Conservation (phyloP, 352 stramenopile species). For the Lagenidium sp. region DNA sequence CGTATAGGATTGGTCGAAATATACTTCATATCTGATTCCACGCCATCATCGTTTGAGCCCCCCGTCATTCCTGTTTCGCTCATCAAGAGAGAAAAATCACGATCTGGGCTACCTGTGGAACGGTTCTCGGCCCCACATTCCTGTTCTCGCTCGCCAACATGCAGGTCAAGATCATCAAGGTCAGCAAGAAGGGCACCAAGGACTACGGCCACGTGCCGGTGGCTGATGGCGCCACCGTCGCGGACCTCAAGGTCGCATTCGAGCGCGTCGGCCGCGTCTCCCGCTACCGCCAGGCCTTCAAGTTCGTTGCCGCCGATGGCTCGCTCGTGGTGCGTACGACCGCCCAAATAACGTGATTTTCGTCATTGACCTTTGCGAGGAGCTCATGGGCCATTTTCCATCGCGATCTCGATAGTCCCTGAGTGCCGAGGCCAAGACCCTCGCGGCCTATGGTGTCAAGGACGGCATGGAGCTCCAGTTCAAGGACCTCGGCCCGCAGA, state of each 20-base stretch:
- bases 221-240: slow-evolving; percentile 26
- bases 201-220: slow-evolving; percentile 40
- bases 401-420: slow-evolving; percentile 18
- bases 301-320: slow-evolving; percentile 25
- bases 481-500: slow-evolving; percentile 80
- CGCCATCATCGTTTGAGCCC: background rate
- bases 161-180: slow-evolving; percentile 55
- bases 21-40: slow-evolving; percentile 8
- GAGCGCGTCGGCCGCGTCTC: slow-evolving; percentile 36
- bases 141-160: slow-evolving; percentile 13
- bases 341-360: too few relatives aligned
- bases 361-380: too few relatives aligned
- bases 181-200: slow-evolving; percentile 40
- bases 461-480: slow-evolving; percentile 43
- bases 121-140: background rate
- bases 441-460: slow-evolving; percentile 49
- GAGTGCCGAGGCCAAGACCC: slow-evolving; percentile 44
- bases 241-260: slow-evolving; percentile 47
- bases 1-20: too few relatives aligned
- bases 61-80: background rate
- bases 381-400: background rate
- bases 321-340: slow-evolving; percentile 19
- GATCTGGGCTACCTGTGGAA: background rate
- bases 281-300: slow-evolving; percentile 53
- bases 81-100: background rate